A percentile compares a stretch with the other conserved stretches of the same genome.
These are phyloP conservation scores for sweet orange (Citrus sinensis) DNA, from an alignment of 345 rosid species.

Conservation along the genomic window DNA sequence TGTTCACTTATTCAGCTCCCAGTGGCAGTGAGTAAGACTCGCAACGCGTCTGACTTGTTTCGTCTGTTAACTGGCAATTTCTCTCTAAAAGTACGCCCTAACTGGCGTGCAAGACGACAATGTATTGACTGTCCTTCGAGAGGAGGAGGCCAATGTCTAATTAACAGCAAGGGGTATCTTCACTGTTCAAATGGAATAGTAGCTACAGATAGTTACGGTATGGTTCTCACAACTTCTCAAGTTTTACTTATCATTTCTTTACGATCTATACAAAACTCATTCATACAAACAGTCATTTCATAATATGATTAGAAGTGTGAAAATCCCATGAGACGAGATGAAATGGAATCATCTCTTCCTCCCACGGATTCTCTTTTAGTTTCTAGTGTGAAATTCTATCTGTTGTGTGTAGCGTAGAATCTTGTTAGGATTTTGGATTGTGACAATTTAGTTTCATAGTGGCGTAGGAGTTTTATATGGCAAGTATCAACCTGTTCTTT, in stretches of 20 bases:
- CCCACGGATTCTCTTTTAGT: too few relatives aligned
- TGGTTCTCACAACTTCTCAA: not conserved
- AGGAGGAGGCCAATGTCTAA: conserved; percentile 10
- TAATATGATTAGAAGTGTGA: too few relatives aligned
- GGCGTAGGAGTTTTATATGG: not conserved
- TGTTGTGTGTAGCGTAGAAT: too few relatives aligned
- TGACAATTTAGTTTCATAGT: not conserved
- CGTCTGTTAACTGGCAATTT: conserved; percentile 15
- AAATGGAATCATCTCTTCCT: not conserved
- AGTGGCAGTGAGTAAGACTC: conserved; percentile 4
- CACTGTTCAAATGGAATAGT: not conserved
- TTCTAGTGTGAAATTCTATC: too few relatives aligned
- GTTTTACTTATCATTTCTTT: not conserved
- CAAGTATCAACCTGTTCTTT: not conserved
- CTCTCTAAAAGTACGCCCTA: not conserved
- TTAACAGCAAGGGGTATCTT: not conserved
- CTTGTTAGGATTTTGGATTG: too few relatives aligned
- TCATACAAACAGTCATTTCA: too few relatives aligned
- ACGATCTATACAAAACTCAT: too few relatives aligned
- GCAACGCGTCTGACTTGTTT: not conserved
- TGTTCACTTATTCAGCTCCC: conserved; percentile 31
- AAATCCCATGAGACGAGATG: not conserved
- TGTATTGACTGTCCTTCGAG: conserved; percentile 4
- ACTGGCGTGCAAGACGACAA: not conserved
- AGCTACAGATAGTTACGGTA: not conserved